Base-by-base conservation (phyloP, 306 rosid genomes). In the Pachyrhizus erosus region DNA sequence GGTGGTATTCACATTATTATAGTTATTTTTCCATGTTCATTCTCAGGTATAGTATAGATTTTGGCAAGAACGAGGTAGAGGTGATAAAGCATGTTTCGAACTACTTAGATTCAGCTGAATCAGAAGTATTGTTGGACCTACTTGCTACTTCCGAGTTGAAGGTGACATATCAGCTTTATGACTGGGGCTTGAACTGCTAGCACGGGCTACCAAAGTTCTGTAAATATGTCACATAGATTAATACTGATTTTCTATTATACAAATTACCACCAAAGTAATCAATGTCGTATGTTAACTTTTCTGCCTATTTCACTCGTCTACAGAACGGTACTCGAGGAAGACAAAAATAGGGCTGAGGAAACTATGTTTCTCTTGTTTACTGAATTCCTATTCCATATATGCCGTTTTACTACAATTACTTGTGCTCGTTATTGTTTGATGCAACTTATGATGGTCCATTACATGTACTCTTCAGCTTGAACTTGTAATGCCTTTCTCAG, bases 51-150 rank as follows among this genome's bases (percentile, higher is more conserved):
- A 96, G 94, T 79, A 15, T 80, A 27, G 99, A 96, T 87, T 96
- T 96, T 76, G 99, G 99, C 34, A 91, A 92, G 87, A 88, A 82
- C 62, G 98, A 96, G 86, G 70, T 84, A 57, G 99, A 96, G 89
- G 90, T 92, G 54, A 79, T 96, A 79, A 96, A 90, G 91, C 97
- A 90, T 49, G 86, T 84, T 23, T 93, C 98, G 39, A 96, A 93
- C 85, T 96, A 91, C 86, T 78, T 96, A 80, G 91, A 86, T 67
- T 90, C 92, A 27, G 89, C 90, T 14, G 89, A 91, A 24, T 83
- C 97, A 2, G 93, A 88, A 84, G 87, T 88, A 15, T 80, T 93
- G 73, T 58, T 96, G 84, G 97, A 91, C 85, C 69, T 86, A 87
- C 91, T 96, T 57, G 93, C 97, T 54, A 78, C 80, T 80, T 84